These are phyloP conservation scores for Termitomyces sp. DNA, from an alignment of 768 basidiomycete genomes.

Conservation along the genomic window DNA sequence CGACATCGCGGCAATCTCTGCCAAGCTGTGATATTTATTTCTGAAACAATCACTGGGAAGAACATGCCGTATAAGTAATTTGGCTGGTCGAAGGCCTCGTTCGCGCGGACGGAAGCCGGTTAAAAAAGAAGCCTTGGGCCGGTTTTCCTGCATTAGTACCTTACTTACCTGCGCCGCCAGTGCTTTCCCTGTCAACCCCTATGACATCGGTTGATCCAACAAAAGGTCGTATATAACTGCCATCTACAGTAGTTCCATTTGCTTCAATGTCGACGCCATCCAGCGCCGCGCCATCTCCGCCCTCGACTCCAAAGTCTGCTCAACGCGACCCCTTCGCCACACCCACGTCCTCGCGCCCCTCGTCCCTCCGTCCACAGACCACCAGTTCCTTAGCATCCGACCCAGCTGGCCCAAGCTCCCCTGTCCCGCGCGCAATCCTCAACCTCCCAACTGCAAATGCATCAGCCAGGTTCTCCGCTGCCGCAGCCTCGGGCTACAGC, in stretches of 20 bases:
- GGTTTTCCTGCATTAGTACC: constrained; percentile 1
- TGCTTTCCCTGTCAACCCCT: constrained; percentile 2
- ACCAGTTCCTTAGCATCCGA: constrained; percentile 12
- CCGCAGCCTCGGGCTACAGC: background rate
- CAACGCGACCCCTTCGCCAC: constrained; percentile 29
- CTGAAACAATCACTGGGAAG: background rate
- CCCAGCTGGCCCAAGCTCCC: background rate
- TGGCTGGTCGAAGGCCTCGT: background rate
- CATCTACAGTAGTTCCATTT: background rate
- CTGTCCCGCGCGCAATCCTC: constrained; percentile 9
- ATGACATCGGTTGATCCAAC: constrained; percentile 7
- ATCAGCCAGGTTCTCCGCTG: constrained; percentile 3
- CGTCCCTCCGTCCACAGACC: constrained; percentile 22
- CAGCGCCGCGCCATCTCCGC: constrained; percentile 15
- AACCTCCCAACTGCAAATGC: constrained; percentile 5
- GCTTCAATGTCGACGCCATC: constrained; percentile 1
- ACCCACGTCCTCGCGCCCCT: constrained; percentile 26
- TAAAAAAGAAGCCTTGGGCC: constrained; percentile 4
- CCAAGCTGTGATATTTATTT: constrained; percentile 4
- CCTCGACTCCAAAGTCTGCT: constrained; percentile 10
- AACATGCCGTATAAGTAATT: background rate
- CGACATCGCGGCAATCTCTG: background rate
- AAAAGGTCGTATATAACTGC: constrained; percentile 7
- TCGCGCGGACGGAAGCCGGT: constrained; percentile 1
- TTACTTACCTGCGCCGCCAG: background rate